A percentile compares a stretch with the other conserved stretches of the same genome.
phyloP scores from a whole-genome alignment of 2,329 filamentous ascomycete genomes.

The Fusarium cyanostomum region DNA sequence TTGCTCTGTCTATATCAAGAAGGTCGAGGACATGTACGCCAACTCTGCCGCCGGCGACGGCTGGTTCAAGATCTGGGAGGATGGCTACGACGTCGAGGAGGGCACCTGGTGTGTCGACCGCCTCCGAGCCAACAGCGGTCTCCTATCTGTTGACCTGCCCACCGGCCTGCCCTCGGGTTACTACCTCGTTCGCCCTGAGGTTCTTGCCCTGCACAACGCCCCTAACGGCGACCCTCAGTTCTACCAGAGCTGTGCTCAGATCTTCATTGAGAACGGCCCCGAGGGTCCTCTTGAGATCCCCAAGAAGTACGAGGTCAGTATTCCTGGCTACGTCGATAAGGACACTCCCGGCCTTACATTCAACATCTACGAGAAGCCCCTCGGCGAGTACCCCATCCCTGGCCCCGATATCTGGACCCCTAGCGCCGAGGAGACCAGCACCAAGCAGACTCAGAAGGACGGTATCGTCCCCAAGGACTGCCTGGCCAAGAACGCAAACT shows the following conservation, averaged over 20 bases:
- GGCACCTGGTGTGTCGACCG: conserved; percentile 76
- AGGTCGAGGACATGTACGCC: conserved; percentile 64
- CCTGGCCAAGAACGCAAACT: conserved; percentile 75
- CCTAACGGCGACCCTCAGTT: conserved; percentile 72
- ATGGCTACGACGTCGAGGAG: conserved; percentile 67
- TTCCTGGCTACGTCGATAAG: conserved; percentile 71
- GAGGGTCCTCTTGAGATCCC: conserved; percentile 59
- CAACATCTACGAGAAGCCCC: conserved; percentile 67
- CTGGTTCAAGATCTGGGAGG: conserved; percentile 83
- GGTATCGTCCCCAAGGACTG: conserved; percentile 66
- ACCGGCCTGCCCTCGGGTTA: conserved; percentile 68
- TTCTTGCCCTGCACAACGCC: conserved; percentile 74
- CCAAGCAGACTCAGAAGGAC: conserved; percentile 44
- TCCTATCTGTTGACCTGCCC: conserved; percentile 71
- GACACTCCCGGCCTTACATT: conserved; percentile 66
- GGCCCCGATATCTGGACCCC: conserved; percentile 63
- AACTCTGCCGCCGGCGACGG: conserved; percentile 68
- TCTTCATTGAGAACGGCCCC: conserved; percentile 65
- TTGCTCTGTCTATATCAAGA: conserved; percentile 79
- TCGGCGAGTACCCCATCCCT: conserved; percentile 62
- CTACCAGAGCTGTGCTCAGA: conserved; percentile 76
- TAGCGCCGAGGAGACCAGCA: conserved; percentile 27
- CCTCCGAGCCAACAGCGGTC: conserved; percentile 70
- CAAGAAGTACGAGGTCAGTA: conserved; percentile 62
- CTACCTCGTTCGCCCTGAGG: conserved; percentile 77